Percentiles rank a stretch among this genome's conserved stretches.
Evolutionary conservation across 192 early-diverging fungal genomes (phyloP).

Genomic region (Mortierella alpina): DNA sequence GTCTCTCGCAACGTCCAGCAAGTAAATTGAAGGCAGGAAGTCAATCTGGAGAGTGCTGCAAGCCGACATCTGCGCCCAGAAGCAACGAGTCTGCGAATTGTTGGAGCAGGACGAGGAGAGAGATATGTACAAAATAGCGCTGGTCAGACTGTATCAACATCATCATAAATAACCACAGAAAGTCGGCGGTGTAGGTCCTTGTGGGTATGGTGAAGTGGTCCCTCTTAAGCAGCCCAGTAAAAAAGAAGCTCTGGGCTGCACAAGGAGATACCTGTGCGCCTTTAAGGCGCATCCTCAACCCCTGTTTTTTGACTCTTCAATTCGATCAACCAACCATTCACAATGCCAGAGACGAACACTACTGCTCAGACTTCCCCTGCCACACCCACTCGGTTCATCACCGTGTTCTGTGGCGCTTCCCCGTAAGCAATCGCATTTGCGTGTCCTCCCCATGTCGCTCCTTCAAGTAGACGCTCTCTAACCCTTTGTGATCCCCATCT

Average conservation of each 20-base stretch:
- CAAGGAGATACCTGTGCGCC: not conserved
- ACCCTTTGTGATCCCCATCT: not conserved
- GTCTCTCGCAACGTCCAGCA: slow-evolving; percentile 13
- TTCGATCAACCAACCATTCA: slow-evolving; percentile 9
- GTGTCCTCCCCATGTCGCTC: not conserved
- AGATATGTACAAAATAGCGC: too few relatives aligned
- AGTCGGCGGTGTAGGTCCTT: too few relatives aligned
- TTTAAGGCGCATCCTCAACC: not conserved
- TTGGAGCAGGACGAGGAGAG: not conserved
- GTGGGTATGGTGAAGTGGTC: too few relatives aligned
- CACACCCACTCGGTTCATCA: slow-evolving; percentile 36
- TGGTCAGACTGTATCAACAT: not conserved
- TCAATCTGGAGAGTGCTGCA: too few relatives aligned
- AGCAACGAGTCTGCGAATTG: too few relatives aligned
- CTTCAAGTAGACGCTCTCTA: not conserved
- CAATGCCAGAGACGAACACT: slow-evolving; percentile 23
- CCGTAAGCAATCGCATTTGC: slow-evolving; percentile 19
- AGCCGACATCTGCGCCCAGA: too few relatives aligned
- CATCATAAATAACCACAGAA: not conserved
- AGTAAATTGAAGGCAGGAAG: slow-evolving; percentile 2
- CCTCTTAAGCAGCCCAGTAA: too few relatives aligned
- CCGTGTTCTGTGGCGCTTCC: slow-evolving; percentile 50
- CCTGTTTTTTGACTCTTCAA: not conserved
- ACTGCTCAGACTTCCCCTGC: not conserved
- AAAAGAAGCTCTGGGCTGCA: not conserved